phyloP scores from a whole-genome alignment of 2,329 filamentous ascomycete species.

The Sarocladiaceae sp. region DNA sequence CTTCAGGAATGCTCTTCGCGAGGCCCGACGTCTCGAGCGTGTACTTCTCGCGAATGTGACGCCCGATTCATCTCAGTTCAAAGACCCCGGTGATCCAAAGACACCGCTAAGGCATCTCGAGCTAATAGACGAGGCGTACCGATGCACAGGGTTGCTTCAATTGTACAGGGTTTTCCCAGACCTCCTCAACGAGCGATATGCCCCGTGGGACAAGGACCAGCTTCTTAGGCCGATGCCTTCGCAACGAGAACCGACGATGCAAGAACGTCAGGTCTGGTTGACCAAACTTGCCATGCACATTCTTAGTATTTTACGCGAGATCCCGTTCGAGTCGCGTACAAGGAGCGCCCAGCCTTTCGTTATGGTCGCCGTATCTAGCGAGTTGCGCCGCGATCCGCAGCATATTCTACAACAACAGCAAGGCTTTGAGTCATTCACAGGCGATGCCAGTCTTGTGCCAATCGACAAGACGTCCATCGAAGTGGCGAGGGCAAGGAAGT shows the following conservation, averaged over 20 bases:
- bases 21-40: constrained; percentile 16
- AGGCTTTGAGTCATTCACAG: background rate
- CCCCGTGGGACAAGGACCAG: constrained; percentile 12
- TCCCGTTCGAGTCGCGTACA: constrained; percentile 14
- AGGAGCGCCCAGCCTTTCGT: constrained; percentile 13
- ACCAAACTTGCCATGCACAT: constrained; percentile 16
- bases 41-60: constrained; percentile 11
- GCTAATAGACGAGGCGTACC: constrained; percentile 17
- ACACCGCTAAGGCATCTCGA: constrained; percentile 15
- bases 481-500: constrained; percentile 12
- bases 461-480: constrained; percentile 13
- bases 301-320: constrained; percentile 12
- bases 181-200: constrained; percentile 15
- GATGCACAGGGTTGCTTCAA: constrained; percentile 15
- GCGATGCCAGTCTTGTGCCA: background rate
- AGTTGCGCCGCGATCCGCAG: constrained; percentile 10
- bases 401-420: background rate
- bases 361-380: constrained; percentile 15
- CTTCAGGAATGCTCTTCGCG: constrained; percentile 12
- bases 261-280: constrained; percentile 15
- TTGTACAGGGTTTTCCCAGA: constrained; percentile 20
- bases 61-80: constrained; percentile 11
- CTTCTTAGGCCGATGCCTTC: constrained; percentile 7
- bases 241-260: constrained; percentile 3
- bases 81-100: constrained; percentile 14